Evolutionary conservation across 2,329 filamentous ascomycete species (phyloP), one percentile per base, ranked within the genome.

Genomic region (Epichloe gansuensis): DNA sequence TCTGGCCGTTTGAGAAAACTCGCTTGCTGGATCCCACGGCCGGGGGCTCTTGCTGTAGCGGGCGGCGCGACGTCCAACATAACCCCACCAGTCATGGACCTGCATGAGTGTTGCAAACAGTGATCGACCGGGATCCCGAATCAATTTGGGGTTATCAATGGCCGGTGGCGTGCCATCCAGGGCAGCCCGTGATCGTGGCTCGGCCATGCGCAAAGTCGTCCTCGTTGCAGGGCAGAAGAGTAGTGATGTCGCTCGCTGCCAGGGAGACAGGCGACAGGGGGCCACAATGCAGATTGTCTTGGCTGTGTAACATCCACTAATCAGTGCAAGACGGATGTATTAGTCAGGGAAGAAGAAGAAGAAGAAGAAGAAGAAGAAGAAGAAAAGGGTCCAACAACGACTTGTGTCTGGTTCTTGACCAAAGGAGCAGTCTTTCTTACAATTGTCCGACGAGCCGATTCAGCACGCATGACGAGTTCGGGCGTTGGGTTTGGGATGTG

Each of bases 221-320:
- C 58, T 81, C 77, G 53, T 75, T 70, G 59, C 75, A 72, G 0
- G 77, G 77, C 1, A 81, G 69, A 23, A 80, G 66, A 2, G 76
- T 67, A 0, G 75, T 79, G 44, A 81, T 80, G 54, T 81, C 77
- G 37, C 70, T 69, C 3, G 75, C 72, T 5, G 71, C 69, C 3
- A 81, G 66, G 0, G 75, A 75, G 2, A 77, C 69, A 3, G 77
- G 76, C 11, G 75, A 75, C 34, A 68, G 65, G 3, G 75, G 74
- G 0, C 76, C 74, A 0, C 75, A 78, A 55, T 79, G 75, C 25
- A 81, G 67, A 56, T 77, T 78, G 55, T 81, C 77, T 58, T 81
- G 77, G 57, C 73, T 79, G 59, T 80, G 74, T 37, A 81, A 60
- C 75, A 80, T 80, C 77, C 77, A 81, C 75, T 78, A 50, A 31